Evolutionary conservation across 148 eudicot species (phyloP).

Genomic region (Cornus controversa): DNA sequence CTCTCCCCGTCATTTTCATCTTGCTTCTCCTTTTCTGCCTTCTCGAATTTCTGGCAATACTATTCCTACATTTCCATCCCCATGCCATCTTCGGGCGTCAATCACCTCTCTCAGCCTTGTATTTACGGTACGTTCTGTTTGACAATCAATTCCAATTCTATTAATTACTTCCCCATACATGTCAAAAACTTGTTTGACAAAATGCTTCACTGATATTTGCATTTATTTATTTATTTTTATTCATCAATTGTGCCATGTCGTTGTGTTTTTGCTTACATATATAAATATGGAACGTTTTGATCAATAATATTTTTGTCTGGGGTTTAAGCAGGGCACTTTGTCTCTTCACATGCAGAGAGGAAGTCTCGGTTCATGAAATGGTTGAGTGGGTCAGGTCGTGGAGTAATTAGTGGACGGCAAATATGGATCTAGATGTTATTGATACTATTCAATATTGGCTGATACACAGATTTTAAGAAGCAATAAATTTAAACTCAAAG

Average conservation of each 20-base stretch:
- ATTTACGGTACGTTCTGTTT: constrained; percentile 44
- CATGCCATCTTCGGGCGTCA: constrained; percentile 74
- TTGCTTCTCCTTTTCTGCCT: constrained; percentile 23
- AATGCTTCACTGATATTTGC: constrained; percentile 25
- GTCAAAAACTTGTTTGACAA: constrained; percentile 22
- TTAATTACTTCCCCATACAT: not conserved
- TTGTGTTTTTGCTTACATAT: not conserved
- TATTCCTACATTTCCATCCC: constrained; percentile 34
- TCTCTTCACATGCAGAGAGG: constrained; percentile 57
- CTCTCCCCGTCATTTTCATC: constrained; percentile 56
- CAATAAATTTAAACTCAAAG: too few species aligned
- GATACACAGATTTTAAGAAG: too few species aligned
- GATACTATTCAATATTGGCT: too few species aligned
- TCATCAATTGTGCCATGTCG: not conserved
- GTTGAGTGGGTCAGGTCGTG: constrained; percentile 61
- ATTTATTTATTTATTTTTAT: not conserved
- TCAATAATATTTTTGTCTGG: constrained; percentile 13
- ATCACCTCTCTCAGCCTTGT: constrained; percentile 67
- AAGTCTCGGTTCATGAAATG: constrained; percentile 84
- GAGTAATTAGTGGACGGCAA: constrained; percentile 34
- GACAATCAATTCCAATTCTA: not conserved
- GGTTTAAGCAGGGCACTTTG: constrained; percentile 44
- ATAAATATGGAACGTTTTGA: not conserved
- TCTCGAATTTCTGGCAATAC: constrained; percentile 31
- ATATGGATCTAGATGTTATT: too few species aligned